phyloP scores from a whole-genome alignment of 2,329 filamentous ascomycete species.

The Colletotrichum acutatum region DNA sequence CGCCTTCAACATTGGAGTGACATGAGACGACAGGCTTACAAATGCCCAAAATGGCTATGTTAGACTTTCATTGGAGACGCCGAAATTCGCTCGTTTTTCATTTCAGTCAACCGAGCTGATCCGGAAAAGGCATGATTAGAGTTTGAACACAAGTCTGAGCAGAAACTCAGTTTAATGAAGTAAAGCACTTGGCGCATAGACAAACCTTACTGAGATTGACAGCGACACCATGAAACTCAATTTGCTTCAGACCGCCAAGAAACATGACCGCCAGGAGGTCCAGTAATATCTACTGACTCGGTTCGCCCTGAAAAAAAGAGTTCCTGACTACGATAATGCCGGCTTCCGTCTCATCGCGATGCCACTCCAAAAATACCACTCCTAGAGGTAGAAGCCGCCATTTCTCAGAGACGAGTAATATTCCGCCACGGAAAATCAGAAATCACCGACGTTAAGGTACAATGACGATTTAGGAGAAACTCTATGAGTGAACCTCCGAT shows the following conservation, averaged over 20 bases:
- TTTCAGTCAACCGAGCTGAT: not conserved
- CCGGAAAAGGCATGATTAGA: not conserved
- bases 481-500: too few species aligned
- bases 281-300: not conserved
- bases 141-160: not conserved
- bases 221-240: not conserved
- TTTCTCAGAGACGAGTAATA: too few species aligned
- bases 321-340: not conserved
- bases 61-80: not conserved
- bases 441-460: too few species aligned
- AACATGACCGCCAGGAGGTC: not conserved
- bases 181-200: not conserved
- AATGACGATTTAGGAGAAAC: too few species aligned
- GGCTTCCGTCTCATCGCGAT: too few species aligned
- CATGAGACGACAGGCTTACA: not conserved
- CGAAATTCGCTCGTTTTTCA: not conserved
- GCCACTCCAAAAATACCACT: too few species aligned
- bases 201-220: not conserved
- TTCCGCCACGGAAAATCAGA: too few species aligned
- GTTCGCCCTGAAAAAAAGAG: not conserved
- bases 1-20: not conserved
- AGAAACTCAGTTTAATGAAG: not conserved
- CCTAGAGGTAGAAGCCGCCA: too few species aligned
- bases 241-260: not conserved
- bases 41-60: not conserved